Base-by-base conservation (phyloP, 192 early-diverging fungal genomes). In the Backusella tuberculispora region DNA sequence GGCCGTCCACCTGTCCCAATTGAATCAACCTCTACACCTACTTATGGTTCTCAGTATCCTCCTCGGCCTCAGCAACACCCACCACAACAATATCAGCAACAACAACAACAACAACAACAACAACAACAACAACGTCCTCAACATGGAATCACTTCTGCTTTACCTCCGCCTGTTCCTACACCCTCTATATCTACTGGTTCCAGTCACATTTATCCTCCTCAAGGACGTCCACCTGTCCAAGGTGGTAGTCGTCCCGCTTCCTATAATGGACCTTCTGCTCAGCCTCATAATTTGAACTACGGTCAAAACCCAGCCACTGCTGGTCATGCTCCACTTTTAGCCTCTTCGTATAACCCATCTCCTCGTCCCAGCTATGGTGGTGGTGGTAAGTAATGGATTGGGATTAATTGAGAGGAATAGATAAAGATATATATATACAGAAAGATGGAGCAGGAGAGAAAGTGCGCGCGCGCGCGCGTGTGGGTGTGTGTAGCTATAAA, bases 261-360 rank as follows among this genome's bases (percentile, higher is more conserved):
- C 70, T 79, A 79, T 17, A 48, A 60, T 60, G 53, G 53, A 3
- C 21, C 53, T 26, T 26, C 21, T 60, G 53, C 53, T 60, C 53
- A 60, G 53, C 63, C 19, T 74, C 69, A n/a, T 37, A 66, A 41
- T 46, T 26, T 43, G 29, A 67, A 41, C 64, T 17, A 46, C 60
- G 45, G 44, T 74, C 60, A 21, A 34, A 29, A 13, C n/a, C 43
- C 68, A 46, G 68, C 0, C 60, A 21, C 44, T 46, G 9, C 47
- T 19, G 70, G 46, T 10, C 46, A 50, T 56, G 72, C 72, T 65
- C 60, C 72, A 6, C 63, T 73, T 8, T 63, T 73, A 46, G 43
- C 72, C 3, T 73, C 72, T n/a, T 63, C 72, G 13, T 73, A 73
- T 37, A 63, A 43, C 19, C 72, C 72, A n/a, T 13, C 63, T 38